These are phyloP conservation scores for Botryotinia calthae DNA, from an alignment of 2,329 filamentous ascomycete species.

Conservation along the genomic window DNA sequence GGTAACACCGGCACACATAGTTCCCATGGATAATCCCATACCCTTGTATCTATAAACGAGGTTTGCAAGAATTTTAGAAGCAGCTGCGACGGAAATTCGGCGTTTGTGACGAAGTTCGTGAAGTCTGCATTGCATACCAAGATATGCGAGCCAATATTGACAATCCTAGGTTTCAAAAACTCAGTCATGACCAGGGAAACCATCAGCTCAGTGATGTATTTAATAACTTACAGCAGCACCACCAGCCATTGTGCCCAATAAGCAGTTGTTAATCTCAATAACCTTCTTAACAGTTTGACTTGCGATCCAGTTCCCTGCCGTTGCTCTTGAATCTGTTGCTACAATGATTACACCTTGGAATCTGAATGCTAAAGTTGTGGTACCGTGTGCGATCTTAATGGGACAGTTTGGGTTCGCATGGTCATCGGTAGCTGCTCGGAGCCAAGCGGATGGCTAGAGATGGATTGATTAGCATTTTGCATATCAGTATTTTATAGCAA, in stretches of 20 bases:
- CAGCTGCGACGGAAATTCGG: conserved; percentile 94
- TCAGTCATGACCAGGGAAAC: neutral
- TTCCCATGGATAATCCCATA: conserved; percentile 98
- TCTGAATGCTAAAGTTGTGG: conserved; percentile 94
- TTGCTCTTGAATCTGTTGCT: conserved; percentile 94
- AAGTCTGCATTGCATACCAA: conserved; percentile 98
- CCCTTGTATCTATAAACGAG: conserved; percentile 98
- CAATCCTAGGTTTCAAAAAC: conserved; percentile 63
- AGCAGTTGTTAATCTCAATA: conserved; percentile 92
- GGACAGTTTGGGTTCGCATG: conserved; percentile 93
- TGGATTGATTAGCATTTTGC: conserved; percentile 52
- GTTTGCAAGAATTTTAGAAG: conserved; percentile 98
- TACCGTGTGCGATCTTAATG: conserved; percentile 99
- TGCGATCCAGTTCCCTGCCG: conserved; percentile 98
- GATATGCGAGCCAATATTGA: conserved; percentile 99
- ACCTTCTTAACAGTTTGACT: conserved; percentile 99
- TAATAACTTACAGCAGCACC: conserved; percentile 72
- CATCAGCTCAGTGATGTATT: neutral
- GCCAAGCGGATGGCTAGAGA: conserved; percentile 79
- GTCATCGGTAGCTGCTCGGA: conserved; percentile 96
- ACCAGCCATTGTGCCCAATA: conserved; percentile 97
- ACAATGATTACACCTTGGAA: conserved; percentile 99
- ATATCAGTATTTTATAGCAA: neutral
- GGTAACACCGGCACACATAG: conserved; percentile 97
- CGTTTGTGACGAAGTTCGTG: conserved; percentile 99